Evolutionary conservation across 2,329 filamentous ascomycete species (phyloP).

Genomic region (Monosporascus sp.): DNA sequence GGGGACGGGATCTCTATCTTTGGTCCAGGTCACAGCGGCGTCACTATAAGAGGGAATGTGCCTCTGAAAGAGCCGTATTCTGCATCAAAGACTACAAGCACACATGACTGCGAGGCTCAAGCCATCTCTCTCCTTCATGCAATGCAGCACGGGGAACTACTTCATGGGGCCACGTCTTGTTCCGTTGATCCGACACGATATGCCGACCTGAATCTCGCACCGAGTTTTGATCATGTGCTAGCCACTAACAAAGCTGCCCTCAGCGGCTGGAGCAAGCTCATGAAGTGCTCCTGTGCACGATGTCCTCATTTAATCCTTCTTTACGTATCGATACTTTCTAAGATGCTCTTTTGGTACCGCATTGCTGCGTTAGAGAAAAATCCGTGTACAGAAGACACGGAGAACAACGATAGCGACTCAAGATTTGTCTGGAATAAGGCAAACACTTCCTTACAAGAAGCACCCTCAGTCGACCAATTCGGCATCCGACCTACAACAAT

Average conservation of each 20-base stretch:
- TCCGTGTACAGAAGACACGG: no score
- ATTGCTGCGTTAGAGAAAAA: slow-evolving; percentile 3
- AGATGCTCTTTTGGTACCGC: slow-evolving; percentile 10
- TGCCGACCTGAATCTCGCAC: slow-evolving; percentile 1
- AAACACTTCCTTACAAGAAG: no score
- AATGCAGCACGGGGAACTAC: slow-evolving; percentile 4
- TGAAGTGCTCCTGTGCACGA: slow-evolving; percentile 7
- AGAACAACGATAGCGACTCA: no score
- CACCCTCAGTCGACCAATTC: slow-evolving; percentile 2
- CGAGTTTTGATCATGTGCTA: slow-evolving; percentile 7
- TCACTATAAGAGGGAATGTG: no score
- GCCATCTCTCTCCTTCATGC: slow-evolving; percentile 5
- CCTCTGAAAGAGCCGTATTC: no score
- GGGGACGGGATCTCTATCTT: no score
- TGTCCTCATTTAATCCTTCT: slow-evolving; percentile 7
- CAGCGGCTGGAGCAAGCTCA: slow-evolving; percentile 2
- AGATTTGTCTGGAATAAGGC: no score
- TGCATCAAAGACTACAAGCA: not conserved
- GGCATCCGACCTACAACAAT: slow-evolving; percentile 3
- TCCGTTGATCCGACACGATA: slow-evolving; percentile 5
- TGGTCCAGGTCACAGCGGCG: no score
- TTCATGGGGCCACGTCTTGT: slow-evolving; percentile 1
- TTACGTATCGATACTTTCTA: slow-evolving; percentile 8
- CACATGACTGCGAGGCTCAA: slow-evolving; percentile 8
- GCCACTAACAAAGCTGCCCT: slow-evolving; percentile 6